These are phyloP conservation scores for Backusella luteola DNA, from an alignment of 192 early-diverging fungal genomes.

Conservation along the genomic window DNA sequence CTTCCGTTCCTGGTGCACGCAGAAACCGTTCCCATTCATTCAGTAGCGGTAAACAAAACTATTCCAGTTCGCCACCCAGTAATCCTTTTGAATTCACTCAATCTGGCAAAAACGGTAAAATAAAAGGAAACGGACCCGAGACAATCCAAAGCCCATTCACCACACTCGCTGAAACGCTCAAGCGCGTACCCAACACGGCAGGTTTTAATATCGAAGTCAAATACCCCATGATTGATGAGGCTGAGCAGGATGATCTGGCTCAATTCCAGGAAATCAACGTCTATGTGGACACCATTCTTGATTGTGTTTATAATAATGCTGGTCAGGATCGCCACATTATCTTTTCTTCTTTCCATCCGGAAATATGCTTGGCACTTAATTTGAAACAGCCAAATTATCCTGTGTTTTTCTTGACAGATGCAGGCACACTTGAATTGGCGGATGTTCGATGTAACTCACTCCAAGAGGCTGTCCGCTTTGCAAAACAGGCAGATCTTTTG, in stretches of 20 bases:
- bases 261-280: conserved; percentile 77
- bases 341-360: conserved; percentile 93
- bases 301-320: conserved; percentile 67
- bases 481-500: conserved; percentile 64
- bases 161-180: conserved; percentile 78
- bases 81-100: conserved; percentile 21
- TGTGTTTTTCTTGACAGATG: conserved; percentile 90
- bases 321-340: conserved; percentile 68
- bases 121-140: conserved; percentile 75
- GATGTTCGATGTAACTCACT: conserved; percentile 83
- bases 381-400: conserved; percentile 87
- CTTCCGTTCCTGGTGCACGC: conserved; percentile 14
- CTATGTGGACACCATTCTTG: conserved; percentile 83
- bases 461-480: conserved; percentile 75
- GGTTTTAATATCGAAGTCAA: conserved; percentile 98
- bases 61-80: background rate
- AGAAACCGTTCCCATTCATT: conserved; percentile 48
- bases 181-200: conserved; percentile 65
- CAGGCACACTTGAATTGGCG: conserved; percentile 67
- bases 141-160: conserved; percentile 88
- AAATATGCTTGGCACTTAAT: conserved; percentile 79
- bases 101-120: conserved; percentile 39
- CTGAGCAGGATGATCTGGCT: conserved; percentile 69
- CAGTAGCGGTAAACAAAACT: conserved; percentile 2
- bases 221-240: conserved; percentile 92